These are phyloP conservation scores for Fusarium concolor DNA, from an alignment of 2,329 filamentous ascomycete genomes.

Conservation along the genomic window DNA sequence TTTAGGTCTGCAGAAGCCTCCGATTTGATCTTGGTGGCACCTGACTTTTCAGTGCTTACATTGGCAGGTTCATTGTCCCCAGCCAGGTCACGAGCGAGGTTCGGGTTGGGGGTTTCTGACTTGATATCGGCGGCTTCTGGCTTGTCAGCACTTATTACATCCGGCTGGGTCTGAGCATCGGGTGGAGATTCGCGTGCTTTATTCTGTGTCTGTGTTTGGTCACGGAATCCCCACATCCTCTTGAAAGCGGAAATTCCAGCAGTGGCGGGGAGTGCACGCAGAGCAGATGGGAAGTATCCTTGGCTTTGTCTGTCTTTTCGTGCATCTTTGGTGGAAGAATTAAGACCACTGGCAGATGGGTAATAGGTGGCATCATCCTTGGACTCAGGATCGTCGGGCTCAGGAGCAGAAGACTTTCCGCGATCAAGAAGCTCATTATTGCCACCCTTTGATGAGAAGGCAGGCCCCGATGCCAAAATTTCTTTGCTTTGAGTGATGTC, in stretches of 20 bases:
- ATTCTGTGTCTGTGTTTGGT: slow-evolving; percentile 16
- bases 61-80: slow-evolving; percentile 5
- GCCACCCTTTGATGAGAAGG: background rate
- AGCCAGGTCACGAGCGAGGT: background rate
- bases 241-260: slow-evolving; percentile 35
- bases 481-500: background rate
- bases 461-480: background rate
- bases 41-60: slow-evolving; percentile 9
- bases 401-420: slow-evolving; percentile 3
- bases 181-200: background rate
- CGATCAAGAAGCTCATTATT: slow-evolving; percentile 1
- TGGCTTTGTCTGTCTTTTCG: slow-evolving; percentile 28
- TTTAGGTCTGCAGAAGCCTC: background rate
- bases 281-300: slow-evolving; percentile 41
- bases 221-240: slow-evolving; percentile 38
- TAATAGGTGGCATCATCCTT: slow-evolving; percentile 19
- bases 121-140: slow-evolving; percentile 1
- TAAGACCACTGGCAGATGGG: slow-evolving; percentile 11
- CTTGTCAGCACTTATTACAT: background rate
- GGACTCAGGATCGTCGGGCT: slow-evolving; percentile 15
- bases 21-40: slow-evolving; percentile 7
- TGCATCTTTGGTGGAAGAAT: slow-evolving; percentile 8
- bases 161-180: slow-evolving; percentile 2
- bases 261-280: slow-evolving; percentile 33
- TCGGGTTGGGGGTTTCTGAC: background rate